Conservation (phyloP, 306 rosid genomes). For the Dryas octopetala region DNA sequence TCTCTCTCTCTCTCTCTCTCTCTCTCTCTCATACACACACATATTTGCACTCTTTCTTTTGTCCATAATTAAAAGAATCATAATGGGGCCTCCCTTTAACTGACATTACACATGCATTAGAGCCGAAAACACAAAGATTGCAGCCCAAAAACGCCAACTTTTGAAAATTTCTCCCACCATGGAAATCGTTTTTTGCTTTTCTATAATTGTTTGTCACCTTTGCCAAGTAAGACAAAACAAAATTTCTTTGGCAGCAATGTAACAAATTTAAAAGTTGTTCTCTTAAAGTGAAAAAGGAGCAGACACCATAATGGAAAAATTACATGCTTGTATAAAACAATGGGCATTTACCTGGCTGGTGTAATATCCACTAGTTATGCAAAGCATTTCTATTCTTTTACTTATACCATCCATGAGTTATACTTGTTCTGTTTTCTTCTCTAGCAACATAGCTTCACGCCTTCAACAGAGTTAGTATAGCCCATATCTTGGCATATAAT, state of each 20-base stretch:
- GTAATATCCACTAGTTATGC: constrained; percentile 4
- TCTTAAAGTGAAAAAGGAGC: constrained; percentile 7
- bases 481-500: background rate
- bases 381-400: constrained; percentile 7
- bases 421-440: background rate
- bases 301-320: constrained; percentile 18
- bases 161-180: background rate
- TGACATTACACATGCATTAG: constrained; percentile 27
- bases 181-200: background rate
- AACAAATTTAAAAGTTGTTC: constrained; percentile 4
- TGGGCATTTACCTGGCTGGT: constrained; percentile 3
- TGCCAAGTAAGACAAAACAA: constrained; percentile 27
- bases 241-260: background rate
- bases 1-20: background rate
- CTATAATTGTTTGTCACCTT: constrained; percentile 9
- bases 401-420: background rate
- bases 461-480: background rate
- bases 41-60: background rate
- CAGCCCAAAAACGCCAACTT: background rate
- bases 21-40: background rate
- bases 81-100: constrained; percentile 30
- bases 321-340: constrained; percentile 7
- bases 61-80: constrained; percentile 26
- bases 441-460: background rate
- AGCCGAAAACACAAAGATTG: constrained; percentile 11